These are phyloP conservation scores for Tolypocladium album DNA, from an alignment of 2,329 filamentous ascomycete species.

Conservation along the genomic window DNA sequence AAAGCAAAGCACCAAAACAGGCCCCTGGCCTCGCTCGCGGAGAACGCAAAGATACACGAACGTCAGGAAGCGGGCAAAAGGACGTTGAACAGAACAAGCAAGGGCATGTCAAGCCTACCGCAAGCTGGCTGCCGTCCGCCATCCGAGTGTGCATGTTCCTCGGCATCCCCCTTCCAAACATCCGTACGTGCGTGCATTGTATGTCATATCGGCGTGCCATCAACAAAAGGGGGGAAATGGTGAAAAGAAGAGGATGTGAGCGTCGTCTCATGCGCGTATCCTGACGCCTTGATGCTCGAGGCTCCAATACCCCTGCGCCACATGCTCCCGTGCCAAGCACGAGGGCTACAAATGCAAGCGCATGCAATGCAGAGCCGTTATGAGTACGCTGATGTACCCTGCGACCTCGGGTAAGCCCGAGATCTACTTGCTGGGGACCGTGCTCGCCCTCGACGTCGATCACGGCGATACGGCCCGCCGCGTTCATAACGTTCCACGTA, in stretches of 20 bases:
- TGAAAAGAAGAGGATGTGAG: neutral
- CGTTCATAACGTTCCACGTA: conserved; percentile 36
- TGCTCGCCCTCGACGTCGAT: neutral
- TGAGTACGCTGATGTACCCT: neutral
- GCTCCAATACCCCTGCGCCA: neutral
- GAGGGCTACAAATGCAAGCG: neutral
- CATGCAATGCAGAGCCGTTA: neutral
- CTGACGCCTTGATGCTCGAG: neutral
- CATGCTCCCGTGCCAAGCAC: neutral
- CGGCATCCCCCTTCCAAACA: neutral
- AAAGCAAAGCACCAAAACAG: neutral
- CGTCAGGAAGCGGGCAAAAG: neutral
- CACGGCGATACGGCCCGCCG: neutral
- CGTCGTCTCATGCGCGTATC: neutral
- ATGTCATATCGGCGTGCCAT: conserved; percentile 4
- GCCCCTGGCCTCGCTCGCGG: neutral
- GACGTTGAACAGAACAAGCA: neutral
- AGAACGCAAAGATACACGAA: neutral
- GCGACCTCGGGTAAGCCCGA: neutral
- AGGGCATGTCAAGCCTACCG: neutral
- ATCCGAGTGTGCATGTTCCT: neutral
- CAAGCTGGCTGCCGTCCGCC: neutral
- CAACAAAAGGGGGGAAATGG: neutral
- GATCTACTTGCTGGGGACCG: neutral
- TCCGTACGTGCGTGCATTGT: neutral